Percentiles rank a stretch among this genome's conserved stretches.
These are phyloP conservation scores for Arthrobotrys iridis DNA, from an alignment of 2,329 filamentous ascomycete genomes.

Conservation along the genomic window DNA sequence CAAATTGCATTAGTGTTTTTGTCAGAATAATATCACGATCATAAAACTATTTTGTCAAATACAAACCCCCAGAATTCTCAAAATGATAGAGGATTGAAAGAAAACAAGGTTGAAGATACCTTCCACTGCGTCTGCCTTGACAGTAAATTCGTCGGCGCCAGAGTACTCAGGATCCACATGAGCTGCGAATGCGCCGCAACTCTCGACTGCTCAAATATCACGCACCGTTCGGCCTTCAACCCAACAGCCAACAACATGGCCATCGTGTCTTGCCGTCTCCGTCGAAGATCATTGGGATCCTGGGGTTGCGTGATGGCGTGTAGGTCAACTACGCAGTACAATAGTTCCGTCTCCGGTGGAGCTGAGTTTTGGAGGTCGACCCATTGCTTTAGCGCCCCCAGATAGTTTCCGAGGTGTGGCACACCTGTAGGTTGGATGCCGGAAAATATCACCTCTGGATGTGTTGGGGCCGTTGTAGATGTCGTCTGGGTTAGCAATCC, in stretches of 20 bases:
- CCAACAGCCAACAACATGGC: slow-evolving; percentile 86
- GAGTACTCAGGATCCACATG: slow-evolving; percentile 96
- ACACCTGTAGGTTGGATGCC: slow-evolving; percentile 96
- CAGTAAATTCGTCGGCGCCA: slow-evolving; percentile 91
- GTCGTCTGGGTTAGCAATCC: slow-evolving; percentile 56
- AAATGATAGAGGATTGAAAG: not conserved
- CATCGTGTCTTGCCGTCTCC: slow-evolving; percentile 77
- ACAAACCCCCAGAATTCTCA: too few relatives aligned
- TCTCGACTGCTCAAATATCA: slow-evolving; percentile 70
- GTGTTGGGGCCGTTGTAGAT: slow-evolving; percentile 34
- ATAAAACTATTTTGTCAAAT: too few relatives aligned
- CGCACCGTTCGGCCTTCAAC: slow-evolving; percentile 77
- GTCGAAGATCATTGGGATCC: slow-evolving; percentile 69
- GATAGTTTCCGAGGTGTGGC: slow-evolving; percentile 94
- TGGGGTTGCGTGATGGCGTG: slow-evolving; percentile 89
- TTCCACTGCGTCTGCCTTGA: slow-evolving; percentile 99
- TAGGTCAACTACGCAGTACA: slow-evolving; percentile 91
- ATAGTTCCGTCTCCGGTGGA: slow-evolving; percentile 67
- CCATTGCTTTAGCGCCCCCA: slow-evolving; percentile 90
- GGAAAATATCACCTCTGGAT: slow-evolving; percentile 76
- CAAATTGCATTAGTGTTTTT: slow-evolving; percentile 10
- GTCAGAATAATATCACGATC: not conserved
- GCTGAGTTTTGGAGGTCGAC: slow-evolving; percentile 77
- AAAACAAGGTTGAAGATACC: slow-evolving; percentile 64
- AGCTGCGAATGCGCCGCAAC: slow-evolving; percentile 79